Conservation (phyloP, 2,329 filamentous ascomycete genomes). For the Diplodia corticola region DNA sequence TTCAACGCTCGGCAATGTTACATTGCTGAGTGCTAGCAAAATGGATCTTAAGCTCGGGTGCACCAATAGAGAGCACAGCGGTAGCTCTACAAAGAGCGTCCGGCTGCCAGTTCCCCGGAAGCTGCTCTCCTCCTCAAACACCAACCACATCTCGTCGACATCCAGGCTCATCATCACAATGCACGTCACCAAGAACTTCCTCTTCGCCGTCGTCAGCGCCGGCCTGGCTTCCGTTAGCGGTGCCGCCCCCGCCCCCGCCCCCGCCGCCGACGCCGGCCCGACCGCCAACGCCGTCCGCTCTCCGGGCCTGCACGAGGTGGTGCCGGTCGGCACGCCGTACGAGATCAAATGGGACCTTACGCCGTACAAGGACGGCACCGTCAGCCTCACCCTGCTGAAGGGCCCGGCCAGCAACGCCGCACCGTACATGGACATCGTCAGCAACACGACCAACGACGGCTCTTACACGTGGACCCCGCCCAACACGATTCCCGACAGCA, state of each 20-base stretch:
- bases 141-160: neutral
- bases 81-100: neutral
- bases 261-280: slow-evolving; percentile 37
- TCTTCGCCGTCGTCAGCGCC: slow-evolving; percentile 54
- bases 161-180: slow-evolving; percentile 31
- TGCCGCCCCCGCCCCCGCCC: slow-evolving; percentile 37
- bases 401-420: slow-evolving; percentile 58
- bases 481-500: slow-evolving; percentile 43
- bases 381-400: slow-evolving; percentile 61
- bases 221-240: slow-evolving; percentile 50
- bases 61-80: neutral
- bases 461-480: slow-evolving; percentile 57
- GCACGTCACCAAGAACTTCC: slow-evolving; percentile 39
- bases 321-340: slow-evolving; percentile 57
- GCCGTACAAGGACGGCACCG: slow-evolving; percentile 38
- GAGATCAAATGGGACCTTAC: slow-evolving; percentile 60
- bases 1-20: neutral
- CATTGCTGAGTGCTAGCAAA: neutral
- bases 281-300: slow-evolving; percentile 57
- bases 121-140: neutral
- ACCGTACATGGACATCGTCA: slow-evolving; percentile 52
- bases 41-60: neutral
- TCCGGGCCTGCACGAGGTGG: slow-evolving; percentile 47
- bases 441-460: slow-evolving; percentile 56
- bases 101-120: neutral